Base-by-base conservation (phyloP, 2,329 filamentous ascomycete species). In the Achaetomium macrosporum region DNA sequence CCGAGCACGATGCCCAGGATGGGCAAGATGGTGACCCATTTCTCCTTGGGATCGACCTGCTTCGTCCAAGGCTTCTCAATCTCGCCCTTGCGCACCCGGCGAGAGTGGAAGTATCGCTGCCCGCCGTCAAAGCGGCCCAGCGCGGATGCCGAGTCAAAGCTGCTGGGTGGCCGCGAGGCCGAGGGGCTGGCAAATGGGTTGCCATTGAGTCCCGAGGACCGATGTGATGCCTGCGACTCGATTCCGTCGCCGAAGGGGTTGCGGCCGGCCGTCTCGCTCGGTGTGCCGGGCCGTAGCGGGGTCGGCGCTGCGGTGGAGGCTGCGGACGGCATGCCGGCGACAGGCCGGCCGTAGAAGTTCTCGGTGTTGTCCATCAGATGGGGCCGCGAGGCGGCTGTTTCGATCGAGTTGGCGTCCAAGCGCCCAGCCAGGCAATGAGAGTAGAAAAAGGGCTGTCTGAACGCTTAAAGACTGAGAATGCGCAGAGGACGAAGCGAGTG, bases 1-100 rank as follows among this genome's bases (percentile, higher is more conserved):
- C 89, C 89, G 13, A 90, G 56, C 3, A 83, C 44, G 46, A 93
- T 80, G 43, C 88, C 88, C 20, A 89, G 66, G 40, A 90, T 65
- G 2, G 88, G 88, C 53, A 95, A 78, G 57, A 92, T 90, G 2
- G 85, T 90, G 9, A 89, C 83, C 88, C 88, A 93, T 73, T 90
- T 93, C 75, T 92, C 87, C 67, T 83, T 86, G 12, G 85, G 84
- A 59, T 91, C 85, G 53, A 75, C 82, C 65, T 83, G 84, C n/a
- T 79, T 70, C 37, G 86, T 70, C 89, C 89, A 93, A 12, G 88
- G 86, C 71, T 88, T 85, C 66, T 90, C 84, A 3, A 88, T 69
- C 45, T 88, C 81, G 40, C 81, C 87, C 66, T 89, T 88, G 65
- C 77, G 79, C 33, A 92, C 79, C 56, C 87, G 75, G 54, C 87